Evolutionary conservation across 2,329 filamentous ascomycete species (phyloP), one percentile per base, ranked within the genome.

Genomic region (Tetracladium maxilliforme): DNA sequence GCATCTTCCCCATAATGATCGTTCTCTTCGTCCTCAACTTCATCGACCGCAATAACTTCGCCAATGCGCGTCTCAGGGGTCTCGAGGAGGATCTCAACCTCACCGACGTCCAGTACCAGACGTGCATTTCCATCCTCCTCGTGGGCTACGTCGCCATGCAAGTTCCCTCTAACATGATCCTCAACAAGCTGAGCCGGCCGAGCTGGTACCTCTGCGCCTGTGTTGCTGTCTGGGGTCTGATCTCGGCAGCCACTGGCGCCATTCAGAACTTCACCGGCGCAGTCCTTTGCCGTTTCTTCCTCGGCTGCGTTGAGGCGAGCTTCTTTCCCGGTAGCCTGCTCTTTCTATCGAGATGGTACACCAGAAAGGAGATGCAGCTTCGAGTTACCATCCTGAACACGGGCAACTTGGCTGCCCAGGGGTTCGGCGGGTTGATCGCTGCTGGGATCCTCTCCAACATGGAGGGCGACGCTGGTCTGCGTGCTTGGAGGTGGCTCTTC

Each of bases 11-110:
- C 7, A 22, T 19, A 25, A 25, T 83, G 29, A 67, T 83, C 23
- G 45, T 82, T 34, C 78, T 83, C 53, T 83, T 81, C 41, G 79
- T 83, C 43, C 58, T 77, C 48, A 82, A 83, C 49, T 83, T 80
- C 45, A 56, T 72, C 16, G 70, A 76, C 38, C 56, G 70, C 18
- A 75, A 75, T 43, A 75, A 78, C 45, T 75, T 79, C 33, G 71
- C 71, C 3, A 62, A 71, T 2, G 75, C 75, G 2, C 61, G 67
- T 13, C 56, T 80, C 26, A 67, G 70, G 40, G 72, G 73, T 6
- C 52, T 81, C 12, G 64, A 76, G 29, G 53, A 56, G 7, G 74
- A 79, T 26, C 48, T 78, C 12, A 43, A 53, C 3, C 52, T 78
- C 32, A 46, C 47, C 20, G 51, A 65, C 35, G 60, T 58, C 4